Evolutionary conservation across 2,329 filamentous ascomycete genomes (phyloP), one percentile per base, ranked within the genome.

Genomic region (Microcyclospora pomicola): DNA sequence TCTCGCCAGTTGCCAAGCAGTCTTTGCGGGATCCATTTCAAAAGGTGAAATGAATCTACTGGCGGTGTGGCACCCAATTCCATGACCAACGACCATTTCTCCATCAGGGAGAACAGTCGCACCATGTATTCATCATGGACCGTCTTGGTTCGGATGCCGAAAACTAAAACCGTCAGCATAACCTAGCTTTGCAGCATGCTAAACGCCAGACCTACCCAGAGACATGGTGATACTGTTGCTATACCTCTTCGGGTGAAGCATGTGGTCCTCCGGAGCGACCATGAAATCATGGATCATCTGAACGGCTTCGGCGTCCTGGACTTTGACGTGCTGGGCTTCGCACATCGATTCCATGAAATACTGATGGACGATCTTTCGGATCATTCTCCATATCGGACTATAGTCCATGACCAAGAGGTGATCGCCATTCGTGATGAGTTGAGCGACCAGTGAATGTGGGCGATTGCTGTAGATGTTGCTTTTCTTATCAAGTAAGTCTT

Each of bases 41-140:
- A 47, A 16, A 63, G 53, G 0, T 67, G 64, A 37, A 64, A 67
- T 28, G 64, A 55, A 36, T 71, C 68, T 1, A 71, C 62, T 0
- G 68, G 67, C 0, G 68, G 67, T 0, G 65, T 70, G 11, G 60
- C 62, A 1, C 67, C 68, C 0, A 60, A 55, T 45, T 69, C 68
- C 52, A 67, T 59, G 0, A 68, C 55, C 31, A 58, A 52, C 4
- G 60, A 60, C 61, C 60, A 67, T 7, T 59, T 48, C 33, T 65
- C 59, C 62, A 67, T 63, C 5, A 66, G 41, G 6, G 56, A 44
- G 43, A 66, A 65, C 9, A 68, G 52, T 9, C 19, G 19, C 19
- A 24, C 19, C 19, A 24, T 24, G 7, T 24, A 24, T 7, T 24
- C 19, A 7, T 24, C 19, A 24, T 24, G 19, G 19, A 24, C 19